These are phyloP conservation scores for Eucalyptus lansdowneana DNA, from an alignment of 345 rosid species.

Conservation along the genomic window DNA sequence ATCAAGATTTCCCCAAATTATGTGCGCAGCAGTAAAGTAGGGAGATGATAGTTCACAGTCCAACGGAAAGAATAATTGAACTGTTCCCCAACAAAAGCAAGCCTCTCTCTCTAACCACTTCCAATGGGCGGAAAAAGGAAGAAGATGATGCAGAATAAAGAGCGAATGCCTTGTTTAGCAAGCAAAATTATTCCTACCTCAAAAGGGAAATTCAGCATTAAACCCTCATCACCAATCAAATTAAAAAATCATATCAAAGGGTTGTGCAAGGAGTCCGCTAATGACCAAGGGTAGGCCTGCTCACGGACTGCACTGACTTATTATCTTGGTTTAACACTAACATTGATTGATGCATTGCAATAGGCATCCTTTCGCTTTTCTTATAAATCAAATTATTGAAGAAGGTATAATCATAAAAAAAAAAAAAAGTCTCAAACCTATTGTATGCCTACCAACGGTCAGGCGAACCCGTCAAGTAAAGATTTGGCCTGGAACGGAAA, in stretches of 20 bases:
- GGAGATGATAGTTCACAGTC: neutral
- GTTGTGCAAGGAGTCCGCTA: neutral
- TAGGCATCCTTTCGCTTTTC: too few relatives aligned
- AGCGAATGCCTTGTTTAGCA: neutral
- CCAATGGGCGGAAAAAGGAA: neutral
- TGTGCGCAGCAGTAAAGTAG: neutral
- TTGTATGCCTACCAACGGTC: too few relatives aligned
- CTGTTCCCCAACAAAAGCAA: neutral
- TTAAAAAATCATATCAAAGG: neutral
- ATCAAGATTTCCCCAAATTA: neutral
- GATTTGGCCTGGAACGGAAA: neutral
- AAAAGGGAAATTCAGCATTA: neutral
- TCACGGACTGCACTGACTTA: too few relatives aligned
- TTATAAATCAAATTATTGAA: too few relatives aligned
- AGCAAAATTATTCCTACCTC: neutral
- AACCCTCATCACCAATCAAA: neutral
- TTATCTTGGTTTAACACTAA: too few relatives aligned
- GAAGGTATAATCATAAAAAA: too few relatives aligned
- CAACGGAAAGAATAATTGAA: neutral
- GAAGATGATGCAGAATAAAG: neutral
- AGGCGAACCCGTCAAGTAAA: neutral
- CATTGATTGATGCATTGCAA: too few relatives aligned
- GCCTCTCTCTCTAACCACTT: neutral
- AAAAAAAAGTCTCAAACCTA: too few relatives aligned
- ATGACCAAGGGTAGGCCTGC: neutral